A percentile compares a stretch with the other conserved stretches of the same genome.
These are phyloP conservation scores for Curvularia eragrostidis DNA, from an alignment of 2,329 filamentous ascomycete genomes.

Conservation along the genomic window DNA sequence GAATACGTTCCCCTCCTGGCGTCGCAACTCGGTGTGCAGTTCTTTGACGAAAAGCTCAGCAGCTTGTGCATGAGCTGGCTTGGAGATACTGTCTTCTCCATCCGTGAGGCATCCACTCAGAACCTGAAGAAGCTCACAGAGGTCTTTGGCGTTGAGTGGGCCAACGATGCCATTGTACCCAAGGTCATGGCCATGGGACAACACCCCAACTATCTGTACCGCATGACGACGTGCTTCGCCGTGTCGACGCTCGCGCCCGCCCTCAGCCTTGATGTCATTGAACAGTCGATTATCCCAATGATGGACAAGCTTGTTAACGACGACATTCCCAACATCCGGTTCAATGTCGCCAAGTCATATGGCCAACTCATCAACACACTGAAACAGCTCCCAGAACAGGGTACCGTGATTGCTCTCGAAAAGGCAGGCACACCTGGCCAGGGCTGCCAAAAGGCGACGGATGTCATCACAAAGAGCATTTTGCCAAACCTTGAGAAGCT, in stretches of 20 bases:
- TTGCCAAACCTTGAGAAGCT: slow-evolving; percentile 92
- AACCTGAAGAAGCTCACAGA: slow-evolving; percentile 99
- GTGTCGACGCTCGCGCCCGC: slow-evolving; percentile 94
- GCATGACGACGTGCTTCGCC: slow-evolving; percentile 99
- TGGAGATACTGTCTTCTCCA: slow-evolving; percentile 97
- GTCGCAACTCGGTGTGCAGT: slow-evolving; percentile 92
- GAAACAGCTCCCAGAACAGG: slow-evolving; percentile 85
- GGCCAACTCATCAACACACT: slow-evolving; percentile 88
- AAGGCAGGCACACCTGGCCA: slow-evolving; percentile 69
- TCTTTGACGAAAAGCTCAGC: slow-evolving; percentile 97
- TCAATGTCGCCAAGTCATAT: slow-evolving; percentile 99
- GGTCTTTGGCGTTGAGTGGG: slow-evolving; percentile 98
- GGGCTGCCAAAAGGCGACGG: slow-evolving; percentile 73
- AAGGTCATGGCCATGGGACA: slow-evolving; percentile 99
- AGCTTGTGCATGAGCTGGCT: slow-evolving; percentile 98
- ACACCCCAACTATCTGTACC: slow-evolving; percentile 98
- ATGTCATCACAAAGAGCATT: slow-evolving; percentile 85
- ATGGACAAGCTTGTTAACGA: slow-evolving; percentile 92
- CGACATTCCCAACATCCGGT: slow-evolving; percentile 98
- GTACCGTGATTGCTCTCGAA: slow-evolving; percentile 83
- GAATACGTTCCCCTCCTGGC: slow-evolving; percentile 98
- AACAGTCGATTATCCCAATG: slow-evolving; percentile 92
- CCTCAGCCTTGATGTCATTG: slow-evolving; percentile 91
- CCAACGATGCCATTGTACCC: slow-evolving; percentile 93
- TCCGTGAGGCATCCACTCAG: slow-evolving; percentile 94